phyloP scores from a whole-genome alignment of 2,329 filamentous ascomycete species.

The Periglandula ipomoeae region DNA sequence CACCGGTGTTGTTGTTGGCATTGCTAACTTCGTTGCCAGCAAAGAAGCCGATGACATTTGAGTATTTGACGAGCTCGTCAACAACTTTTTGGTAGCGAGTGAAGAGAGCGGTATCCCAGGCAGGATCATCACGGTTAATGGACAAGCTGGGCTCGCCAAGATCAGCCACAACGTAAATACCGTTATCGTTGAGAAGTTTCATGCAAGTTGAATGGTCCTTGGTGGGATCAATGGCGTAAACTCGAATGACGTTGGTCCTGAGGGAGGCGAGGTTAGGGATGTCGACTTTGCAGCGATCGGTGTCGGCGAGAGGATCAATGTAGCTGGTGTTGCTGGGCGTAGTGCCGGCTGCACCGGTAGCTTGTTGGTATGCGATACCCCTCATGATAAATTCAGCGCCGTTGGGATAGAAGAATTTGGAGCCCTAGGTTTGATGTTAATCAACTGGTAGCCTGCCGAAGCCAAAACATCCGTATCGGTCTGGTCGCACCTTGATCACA shows the following conservation, averaged over 20 bases:
- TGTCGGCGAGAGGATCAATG: constrained; percentile 74
- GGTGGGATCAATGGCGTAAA: constrained; percentile 82
- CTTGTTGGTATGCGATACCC: constrained; percentile 92
- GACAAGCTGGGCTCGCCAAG: constrained; percentile 72
- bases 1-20: constrained; percentile 74
- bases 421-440: constrained; percentile 39
- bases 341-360: constrained; percentile 48
- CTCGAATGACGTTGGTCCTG: constrained; percentile 86
- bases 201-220: constrained; percentile 78
- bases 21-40: constrained; percentile 97
- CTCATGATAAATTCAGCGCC: constrained; percentile 66
- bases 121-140: constrained; percentile 71
- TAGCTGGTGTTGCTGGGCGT: constrained; percentile 46
- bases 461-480: constrained; percentile 2
- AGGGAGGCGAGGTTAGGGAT: constrained; percentile 71
- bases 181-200: constrained; percentile 68
- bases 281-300: constrained; percentile 67
- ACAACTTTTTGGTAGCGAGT: constrained; percentile 75
- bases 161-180: constrained; percentile 94
- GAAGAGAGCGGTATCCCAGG: constrained; percentile 74
- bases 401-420: constrained; percentile 84
- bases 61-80: constrained; percentile 72
- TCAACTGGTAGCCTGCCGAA: background rate
- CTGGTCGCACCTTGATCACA: constrained; percentile 54
- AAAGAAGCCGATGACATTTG: constrained; percentile 95